A percentile compares a stretch with the other conserved stretches of the same genome.
Conservation (phyloP, 371 early-diverging fungal species). For the Choanephora cucurbitarum region DNA sequence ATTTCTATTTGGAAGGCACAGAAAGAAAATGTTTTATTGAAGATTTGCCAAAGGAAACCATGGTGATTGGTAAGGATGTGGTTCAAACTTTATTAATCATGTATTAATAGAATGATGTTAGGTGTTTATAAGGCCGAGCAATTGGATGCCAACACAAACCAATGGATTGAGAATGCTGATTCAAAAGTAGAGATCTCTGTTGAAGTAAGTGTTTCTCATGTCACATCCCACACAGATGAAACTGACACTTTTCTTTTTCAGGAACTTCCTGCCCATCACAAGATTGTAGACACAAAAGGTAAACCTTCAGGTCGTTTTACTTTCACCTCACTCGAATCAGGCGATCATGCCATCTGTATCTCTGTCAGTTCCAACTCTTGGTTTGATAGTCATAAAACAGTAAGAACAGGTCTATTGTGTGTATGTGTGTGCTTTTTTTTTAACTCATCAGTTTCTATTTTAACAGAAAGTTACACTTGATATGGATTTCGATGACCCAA, state of each 20-base stretch:
- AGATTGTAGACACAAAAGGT: conserved; percentile 76
- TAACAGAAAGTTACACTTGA: conserved; percentile 72
- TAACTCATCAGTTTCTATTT: too few species aligned
- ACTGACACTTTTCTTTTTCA: conserved; percentile 13
- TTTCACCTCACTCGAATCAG: conserved; percentile 86
- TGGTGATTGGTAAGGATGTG: conserved; percentile 80
- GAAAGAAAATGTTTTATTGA: conserved; percentile 94
- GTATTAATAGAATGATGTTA: too few species aligned
- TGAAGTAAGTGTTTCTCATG: conserved; percentile 50
- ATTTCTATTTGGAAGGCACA: conserved; percentile 89
- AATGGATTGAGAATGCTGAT: conserved; percentile 69
- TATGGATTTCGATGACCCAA: conserved; percentile 76
- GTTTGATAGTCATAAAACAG: conserved; percentile 59
- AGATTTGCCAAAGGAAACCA: conserved; percentile 89
- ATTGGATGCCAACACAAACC: conserved; percentile 64
- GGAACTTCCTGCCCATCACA: conserved; percentile 59
- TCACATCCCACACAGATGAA: too few species aligned
- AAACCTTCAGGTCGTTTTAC: conserved; percentile 75
- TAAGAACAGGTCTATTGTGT: too few species aligned
- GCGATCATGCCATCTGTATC: conserved; percentile 91
- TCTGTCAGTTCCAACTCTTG: conserved; percentile 59
- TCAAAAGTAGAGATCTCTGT: conserved; percentile 77
- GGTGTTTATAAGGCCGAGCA: conserved; percentile 85
- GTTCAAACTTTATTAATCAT: too few species aligned
- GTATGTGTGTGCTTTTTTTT: too few species aligned